Evolutionary conservation across 2,329 filamentous ascomycete genomes (phyloP).

Genomic region (Tolypocladium album): DNA sequence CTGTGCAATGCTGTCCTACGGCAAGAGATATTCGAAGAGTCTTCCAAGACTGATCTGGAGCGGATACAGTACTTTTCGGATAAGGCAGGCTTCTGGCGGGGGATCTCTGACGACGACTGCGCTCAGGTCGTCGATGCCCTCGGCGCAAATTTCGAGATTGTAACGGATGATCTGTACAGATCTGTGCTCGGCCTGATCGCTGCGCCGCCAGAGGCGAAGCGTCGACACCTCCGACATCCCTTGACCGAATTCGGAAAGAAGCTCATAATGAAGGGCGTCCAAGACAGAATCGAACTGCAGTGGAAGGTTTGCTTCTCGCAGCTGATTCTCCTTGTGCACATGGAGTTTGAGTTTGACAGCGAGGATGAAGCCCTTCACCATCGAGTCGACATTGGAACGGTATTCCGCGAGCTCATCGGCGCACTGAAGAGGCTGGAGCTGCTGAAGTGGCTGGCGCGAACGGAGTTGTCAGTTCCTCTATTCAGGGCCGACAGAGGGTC

Average conservation of each 20-base stretch:
- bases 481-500: slow-evolving; percentile 24
- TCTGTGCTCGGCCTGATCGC: slow-evolving; percentile 36
- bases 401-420: slow-evolving; percentile 60
- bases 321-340: slow-evolving; percentile 71
- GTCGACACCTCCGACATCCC: slow-evolving; percentile 35
- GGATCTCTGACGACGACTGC: slow-evolving; percentile 75
- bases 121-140: slow-evolving; percentile 58
- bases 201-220: slow-evolving; percentile 32
- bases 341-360: slow-evolving; percentile 72
- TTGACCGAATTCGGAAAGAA: slow-evolving; percentile 69
- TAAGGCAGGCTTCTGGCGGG: slow-evolving; percentile 64
- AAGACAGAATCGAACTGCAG: slow-evolving; percentile 66
- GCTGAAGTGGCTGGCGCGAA: slow-evolving; percentile 56
- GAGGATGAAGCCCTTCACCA: slow-evolving; percentile 54
- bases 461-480: slow-evolving; percentile 41
- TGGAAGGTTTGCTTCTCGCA: slow-evolving; percentile 72
- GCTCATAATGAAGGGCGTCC: slow-evolving; percentile 62
- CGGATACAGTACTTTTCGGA: slow-evolving; percentile 72
- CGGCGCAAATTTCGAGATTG: slow-evolving; percentile 52
- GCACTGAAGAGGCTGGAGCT: slow-evolving; percentile 65
- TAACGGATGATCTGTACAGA: slow-evolving; percentile 42
- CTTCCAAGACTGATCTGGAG: slow-evolving; percentile 58
- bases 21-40: slow-evolving; percentile 64
- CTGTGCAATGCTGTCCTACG: slow-evolving; percentile 58
- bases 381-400: slow-evolving; percentile 53